Base-by-base conservation (phyloP, 1,284 basidiomycete species). In the Apiotrichum mycotoxinovorans region DNA sequence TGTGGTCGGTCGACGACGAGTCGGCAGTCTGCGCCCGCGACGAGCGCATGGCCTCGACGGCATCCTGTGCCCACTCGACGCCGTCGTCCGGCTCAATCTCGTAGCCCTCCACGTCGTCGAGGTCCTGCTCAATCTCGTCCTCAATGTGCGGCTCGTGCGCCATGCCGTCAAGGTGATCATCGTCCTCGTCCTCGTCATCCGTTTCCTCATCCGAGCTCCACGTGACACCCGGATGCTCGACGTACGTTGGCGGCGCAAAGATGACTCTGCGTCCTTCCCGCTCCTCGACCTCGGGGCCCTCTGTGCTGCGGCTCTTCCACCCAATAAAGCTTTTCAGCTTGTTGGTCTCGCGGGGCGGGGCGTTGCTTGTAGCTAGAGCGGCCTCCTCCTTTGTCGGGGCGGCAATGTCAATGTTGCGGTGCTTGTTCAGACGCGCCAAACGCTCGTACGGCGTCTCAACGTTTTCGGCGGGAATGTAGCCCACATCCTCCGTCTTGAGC, bases 401-500 rank as follows among this genome's bases (percentile, higher is more conserved):
- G 9, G 68, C 77, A 72, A 95, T 88, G 73, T 98, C 95, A 56
- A 98, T 89, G 75, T 99, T 99, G 37, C 94, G 84, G 74, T 97
- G 93, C 75, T 98, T 98, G 81, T 98, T 98, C 57, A 98, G 81
- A 58, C 95, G 82, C 0, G 95, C 95, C 23, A 98, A 83, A 47
- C 95, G 84, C 76, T 98, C 95, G 68, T 93, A 97, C 0, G 95
- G 96, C 0, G 96, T 98, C 77, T 98, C 96, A 69, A 98, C 97
- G 75, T 98, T 98, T 79, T 99, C 95, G 0, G 95, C 95, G 18
- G 95, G 95, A 52, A 99, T 98, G 76, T 98, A 98, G 1, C 95
- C 95, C n/a, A 99, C 91, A 70, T 97, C 94, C 76, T 98, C 92
- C 3, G 91, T 97, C 81, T 94, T 98, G 67, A 97, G 84, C 5